A percentile compares a stretch with the other conserved stretches of the same genome.
Conservation (phyloP, 441 rosid species). For the Populus hybrid region DNA sequence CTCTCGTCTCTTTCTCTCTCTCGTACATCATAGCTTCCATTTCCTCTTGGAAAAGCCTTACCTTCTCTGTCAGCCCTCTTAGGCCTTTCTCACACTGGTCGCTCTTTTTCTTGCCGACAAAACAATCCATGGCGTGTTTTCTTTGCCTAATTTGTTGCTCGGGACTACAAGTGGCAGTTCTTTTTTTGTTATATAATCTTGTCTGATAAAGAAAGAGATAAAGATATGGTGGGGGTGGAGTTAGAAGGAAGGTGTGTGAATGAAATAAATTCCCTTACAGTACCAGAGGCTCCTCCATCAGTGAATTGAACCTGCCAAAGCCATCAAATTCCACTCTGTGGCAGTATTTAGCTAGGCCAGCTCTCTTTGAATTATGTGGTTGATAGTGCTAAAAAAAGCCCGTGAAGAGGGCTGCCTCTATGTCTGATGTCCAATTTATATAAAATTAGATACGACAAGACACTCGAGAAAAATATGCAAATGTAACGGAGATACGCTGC, state of each 20-base stretch:
- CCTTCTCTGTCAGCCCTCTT: conserved; percentile 32
- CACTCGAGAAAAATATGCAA: conserved; percentile 11
- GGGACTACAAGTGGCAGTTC: background rate
- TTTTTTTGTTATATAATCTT: background rate
- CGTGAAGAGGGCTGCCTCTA: conserved; percentile 25
- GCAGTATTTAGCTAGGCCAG: background rate
- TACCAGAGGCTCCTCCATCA: conserved; percentile 29
- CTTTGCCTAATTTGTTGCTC: background rate
- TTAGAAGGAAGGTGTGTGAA: conserved; percentile 29
- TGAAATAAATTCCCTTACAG: conserved; percentile 23
- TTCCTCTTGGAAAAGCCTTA: conserved; percentile 49
- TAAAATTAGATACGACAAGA: background rate
- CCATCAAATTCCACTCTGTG: background rate
- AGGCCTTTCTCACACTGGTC: conserved; percentile 18
- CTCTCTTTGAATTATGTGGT: conserved; percentile 19
- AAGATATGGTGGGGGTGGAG: conserved; percentile 17
- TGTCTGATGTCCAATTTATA: conserved; percentile 4
- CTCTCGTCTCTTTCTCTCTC: conserved; percentile 45
- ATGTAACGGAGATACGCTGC: background rate
- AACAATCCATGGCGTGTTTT: conserved; percentile 41
- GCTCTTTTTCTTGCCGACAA: conserved; percentile 40
- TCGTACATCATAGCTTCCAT: conserved; percentile 36
- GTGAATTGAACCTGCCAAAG: background rate
- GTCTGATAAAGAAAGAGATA: background rate
- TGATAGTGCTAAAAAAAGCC: conserved; percentile 20